These are phyloP conservation scores for Lotmaria passim DNA, from an alignment of 208 protist species.

Conservation along the genomic window DNA sequence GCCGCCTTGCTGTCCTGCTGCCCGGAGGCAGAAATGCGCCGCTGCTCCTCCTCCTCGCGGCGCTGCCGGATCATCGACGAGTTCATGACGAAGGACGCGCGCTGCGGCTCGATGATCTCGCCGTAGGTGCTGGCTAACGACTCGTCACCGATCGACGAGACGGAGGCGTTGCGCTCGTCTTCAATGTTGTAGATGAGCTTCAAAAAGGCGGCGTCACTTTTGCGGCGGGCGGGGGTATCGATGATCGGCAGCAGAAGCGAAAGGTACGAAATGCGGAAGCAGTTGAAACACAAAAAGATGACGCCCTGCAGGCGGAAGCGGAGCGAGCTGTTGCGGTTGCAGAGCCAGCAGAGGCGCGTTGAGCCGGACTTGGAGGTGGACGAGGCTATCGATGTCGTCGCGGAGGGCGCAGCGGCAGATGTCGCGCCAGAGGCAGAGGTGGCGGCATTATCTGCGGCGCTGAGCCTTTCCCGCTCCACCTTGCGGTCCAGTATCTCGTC, in stretches of 20 bases:
- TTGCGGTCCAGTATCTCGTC: constrained; percentile 39
- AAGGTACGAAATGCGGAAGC: constrained; percentile 65
- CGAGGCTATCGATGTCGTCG: not conserved
- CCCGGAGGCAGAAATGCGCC: constrained; percentile 4
- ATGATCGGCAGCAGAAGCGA: constrained; percentile 59
- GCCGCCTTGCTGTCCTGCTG: not conserved
- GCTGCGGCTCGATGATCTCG: constrained; percentile 41
- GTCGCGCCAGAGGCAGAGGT: not conserved
- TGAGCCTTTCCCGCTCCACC: constrained; percentile 43
- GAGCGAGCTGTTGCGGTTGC: constrained; percentile 34
- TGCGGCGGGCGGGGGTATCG: constrained; percentile 47
- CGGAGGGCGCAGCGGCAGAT: not conserved
- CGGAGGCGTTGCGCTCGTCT: constrained; percentile 20
- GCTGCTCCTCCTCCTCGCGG: constrained; percentile 31
- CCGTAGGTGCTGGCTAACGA: constrained; percentile 29
- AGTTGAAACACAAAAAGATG: constrained; percentile 69
- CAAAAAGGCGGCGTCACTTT: constrained; percentile 47
- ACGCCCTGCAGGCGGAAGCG: constrained; percentile 48
- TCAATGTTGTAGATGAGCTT: constrained; percentile 49
- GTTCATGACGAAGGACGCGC: constrained; percentile 56
- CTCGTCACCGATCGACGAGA: constrained; percentile 19
- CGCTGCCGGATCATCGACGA: constrained; percentile 39
- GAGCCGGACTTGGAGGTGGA: not conserved
- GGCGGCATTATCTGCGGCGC: constrained; percentile 3
- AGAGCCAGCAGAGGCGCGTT: constrained; percentile 65